Evolutionary conservation across 2,329 filamentous ascomycete genomes (phyloP).

Genomic region (Blastomyces gilchristii): DNA sequence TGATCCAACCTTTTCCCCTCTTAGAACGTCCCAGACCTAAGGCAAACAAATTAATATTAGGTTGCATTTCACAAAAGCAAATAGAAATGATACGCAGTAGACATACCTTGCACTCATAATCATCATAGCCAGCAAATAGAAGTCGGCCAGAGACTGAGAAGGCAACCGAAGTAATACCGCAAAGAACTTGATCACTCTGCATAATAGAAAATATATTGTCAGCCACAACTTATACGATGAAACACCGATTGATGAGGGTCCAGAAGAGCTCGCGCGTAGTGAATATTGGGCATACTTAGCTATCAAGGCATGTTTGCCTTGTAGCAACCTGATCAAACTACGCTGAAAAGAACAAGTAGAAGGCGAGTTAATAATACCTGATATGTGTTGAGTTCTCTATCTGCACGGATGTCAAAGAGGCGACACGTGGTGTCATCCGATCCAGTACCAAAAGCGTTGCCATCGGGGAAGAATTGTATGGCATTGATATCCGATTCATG

Average conservation of each 20-base stretch:
- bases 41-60: slow-evolving; percentile 21
- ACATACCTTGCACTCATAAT: slow-evolving; percentile 98
- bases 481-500: slow-evolving; percentile 99
- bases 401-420: slow-evolving; percentile 93
- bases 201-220: slow-evolving; percentile 12
- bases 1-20: slow-evolving; percentile 93
- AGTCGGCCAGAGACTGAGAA: slow-evolving; percentile 94
- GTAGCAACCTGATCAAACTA: too few relatives aligned
- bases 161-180: slow-evolving; percentile 94
- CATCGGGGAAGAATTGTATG: slow-evolving; percentile 98
- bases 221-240: slow-evolving; percentile 2
- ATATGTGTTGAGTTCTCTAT: slow-evolving; percentile 64
- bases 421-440: slow-evolving; percentile 97
- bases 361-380: slow-evolving; percentile 38
- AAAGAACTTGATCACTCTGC: slow-evolving; percentile 92
- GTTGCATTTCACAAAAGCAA: slow-evolving; percentile 13
- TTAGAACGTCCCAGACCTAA: slow-evolving; percentile 94
- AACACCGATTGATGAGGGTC: background rate
- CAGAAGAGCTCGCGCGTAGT: background rate
- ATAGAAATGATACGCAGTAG: background rate
- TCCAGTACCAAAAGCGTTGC: slow-evolving; percentile 94
- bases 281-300: background rate
- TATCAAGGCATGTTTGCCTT: too few relatives aligned
- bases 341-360: background rate
- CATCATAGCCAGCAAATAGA: slow-evolving; percentile 94